These are phyloP conservation scores for Cokeromyces recurvatus DNA, from an alignment of 371 early-diverging fungal genomes.

Conservation along the genomic window DNA sequence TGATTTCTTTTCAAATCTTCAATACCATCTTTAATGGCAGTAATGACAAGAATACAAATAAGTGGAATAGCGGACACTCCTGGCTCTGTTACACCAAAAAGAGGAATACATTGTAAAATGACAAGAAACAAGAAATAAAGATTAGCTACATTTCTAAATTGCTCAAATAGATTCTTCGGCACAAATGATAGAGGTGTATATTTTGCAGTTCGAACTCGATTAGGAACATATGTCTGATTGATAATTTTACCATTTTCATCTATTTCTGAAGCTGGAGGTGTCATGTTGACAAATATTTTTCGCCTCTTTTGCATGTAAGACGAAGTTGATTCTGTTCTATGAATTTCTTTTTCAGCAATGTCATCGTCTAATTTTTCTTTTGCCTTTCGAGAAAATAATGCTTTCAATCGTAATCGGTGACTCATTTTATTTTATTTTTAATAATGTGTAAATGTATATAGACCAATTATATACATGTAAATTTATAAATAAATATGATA, in stretches of 20 bases:
- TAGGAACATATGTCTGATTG: constrained; percentile 34
- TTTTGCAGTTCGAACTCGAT: constrained; percentile 78
- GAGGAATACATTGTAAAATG: constrained; percentile 76
- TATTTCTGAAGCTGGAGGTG: constrained; percentile 21
- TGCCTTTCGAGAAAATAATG: constrained; percentile 12
- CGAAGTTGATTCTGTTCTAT: constrained; percentile 34
- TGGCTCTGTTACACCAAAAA: constrained; percentile 67
- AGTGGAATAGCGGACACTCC: constrained; percentile 84
- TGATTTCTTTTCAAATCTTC: constrained; percentile 92
- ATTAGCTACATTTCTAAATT: constrained; percentile 90
- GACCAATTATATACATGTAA: no score
- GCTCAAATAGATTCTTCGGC: constrained; percentile 89
- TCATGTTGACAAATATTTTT: constrained; percentile 40
- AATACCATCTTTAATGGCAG: constrained; percentile 90
- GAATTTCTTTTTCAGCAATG: constrained; percentile 15
- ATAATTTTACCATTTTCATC: constrained; percentile 19
- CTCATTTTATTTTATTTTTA: no score
- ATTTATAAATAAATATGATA: no score
- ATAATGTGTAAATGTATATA: no score
- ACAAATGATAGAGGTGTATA: constrained; percentile 85
- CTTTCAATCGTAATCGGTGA: constrained; percentile 10
- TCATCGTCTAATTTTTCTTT: constrained; percentile 8
- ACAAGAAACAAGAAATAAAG: constrained; percentile 87
- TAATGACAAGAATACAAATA: constrained; percentile 72
- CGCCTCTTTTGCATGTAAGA: constrained; percentile 40